Conservation (phyloP, 345 rosid species). For the Erysimum cheiranthoides region DNA sequence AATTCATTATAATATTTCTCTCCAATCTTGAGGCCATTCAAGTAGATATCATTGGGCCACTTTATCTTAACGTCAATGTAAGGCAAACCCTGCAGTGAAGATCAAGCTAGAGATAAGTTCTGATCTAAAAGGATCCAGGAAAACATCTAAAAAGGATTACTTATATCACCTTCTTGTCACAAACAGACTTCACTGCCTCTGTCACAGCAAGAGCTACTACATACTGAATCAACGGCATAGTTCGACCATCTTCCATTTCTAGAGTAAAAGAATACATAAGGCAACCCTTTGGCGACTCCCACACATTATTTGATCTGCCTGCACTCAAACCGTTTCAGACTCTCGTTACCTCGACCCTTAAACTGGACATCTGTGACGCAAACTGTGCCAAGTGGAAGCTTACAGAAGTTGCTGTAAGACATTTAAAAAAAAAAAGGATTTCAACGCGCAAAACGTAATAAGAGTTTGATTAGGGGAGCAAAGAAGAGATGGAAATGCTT, state of each 20-base stretch:
- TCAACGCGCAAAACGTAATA: too few relatives aligned
- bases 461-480: too few relatives aligned
- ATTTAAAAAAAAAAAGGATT: not conserved
- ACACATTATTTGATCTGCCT: slow-evolving; percentile 77
- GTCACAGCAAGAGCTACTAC: slow-evolving; percentile 83
- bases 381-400: slow-evolving; percentile 79
- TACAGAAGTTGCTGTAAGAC: slow-evolving; percentile 69
- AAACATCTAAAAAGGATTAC: too few relatives aligned
- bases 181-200: slow-evolving; percentile 78
- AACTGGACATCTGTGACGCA: slow-evolving; percentile 78
- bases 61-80: slow-evolving; percentile 74
- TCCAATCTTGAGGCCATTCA: slow-evolving; percentile 86
- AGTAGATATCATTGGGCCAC: slow-evolving; percentile 96
- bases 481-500: slow-evolving; percentile 35
- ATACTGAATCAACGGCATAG: slow-evolving; percentile 84
- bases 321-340: too few relatives aligned
- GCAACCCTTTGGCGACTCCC: slow-evolving; percentile 90
- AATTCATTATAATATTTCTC: too few relatives aligned
- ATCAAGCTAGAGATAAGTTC: too few relatives aligned
- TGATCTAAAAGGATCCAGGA: too few relatives aligned
- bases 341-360: slow-evolving; percentile 71
- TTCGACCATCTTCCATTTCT: slow-evolving; percentile 79
- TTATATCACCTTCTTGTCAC: slow-evolving; percentile 57
- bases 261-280: slow-evolving; percentile 79
- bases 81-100: slow-evolving; percentile 71